Conservation (phyloP, 2,329 filamentous ascomycete species). For the Zymoseptoria crescenta region DNA sequence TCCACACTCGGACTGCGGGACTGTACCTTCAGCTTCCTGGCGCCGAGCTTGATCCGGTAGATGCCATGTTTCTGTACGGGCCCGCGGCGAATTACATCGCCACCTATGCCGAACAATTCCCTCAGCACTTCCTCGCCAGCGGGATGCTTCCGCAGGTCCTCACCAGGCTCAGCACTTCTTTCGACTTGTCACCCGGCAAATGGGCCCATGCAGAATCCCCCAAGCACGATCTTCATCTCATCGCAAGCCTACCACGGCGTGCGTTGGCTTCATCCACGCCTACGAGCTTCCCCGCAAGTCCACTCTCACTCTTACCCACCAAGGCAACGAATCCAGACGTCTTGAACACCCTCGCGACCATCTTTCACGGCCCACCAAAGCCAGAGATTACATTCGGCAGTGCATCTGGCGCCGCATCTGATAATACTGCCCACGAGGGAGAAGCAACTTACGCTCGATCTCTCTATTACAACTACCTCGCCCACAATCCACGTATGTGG, state of each 20-base stretch:
- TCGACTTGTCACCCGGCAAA: conserved; percentile 38
- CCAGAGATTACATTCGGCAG: conserved; percentile 23
- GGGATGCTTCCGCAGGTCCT: conserved; percentile 39
- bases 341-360: conserved; percentile 46
- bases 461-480: conserved; percentile 49
- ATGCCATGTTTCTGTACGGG: conserved; percentile 47
- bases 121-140: conserved; percentile 46
- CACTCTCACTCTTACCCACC: conserved; percentile 45
- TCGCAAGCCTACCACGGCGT: conserved; percentile 50
- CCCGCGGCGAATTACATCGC: conserved; percentile 51
- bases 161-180: conserved; percentile 39
- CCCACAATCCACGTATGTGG: conserved; percentile 45
- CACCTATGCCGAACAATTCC: conserved; percentile 48
- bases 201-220: conserved; percentile 50
- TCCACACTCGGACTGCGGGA: conserved; percentile 45
- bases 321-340: conserved; percentile 47
- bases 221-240: conserved; percentile 48
- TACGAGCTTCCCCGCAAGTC: conserved; percentile 28
- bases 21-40: conserved; percentile 46
- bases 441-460: conserved; percentile 48
- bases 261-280: conserved; percentile 39
- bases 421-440: conserved; percentile 29
- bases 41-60: conserved; percentile 39
- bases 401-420: conserved; percentile 24
- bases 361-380: conserved; percentile 47